These are phyloP conservation scores for Zymoseptoria tritici DNA, from an alignment of 2,329 filamentous ascomycete genomes.

Conservation along the genomic window DNA sequence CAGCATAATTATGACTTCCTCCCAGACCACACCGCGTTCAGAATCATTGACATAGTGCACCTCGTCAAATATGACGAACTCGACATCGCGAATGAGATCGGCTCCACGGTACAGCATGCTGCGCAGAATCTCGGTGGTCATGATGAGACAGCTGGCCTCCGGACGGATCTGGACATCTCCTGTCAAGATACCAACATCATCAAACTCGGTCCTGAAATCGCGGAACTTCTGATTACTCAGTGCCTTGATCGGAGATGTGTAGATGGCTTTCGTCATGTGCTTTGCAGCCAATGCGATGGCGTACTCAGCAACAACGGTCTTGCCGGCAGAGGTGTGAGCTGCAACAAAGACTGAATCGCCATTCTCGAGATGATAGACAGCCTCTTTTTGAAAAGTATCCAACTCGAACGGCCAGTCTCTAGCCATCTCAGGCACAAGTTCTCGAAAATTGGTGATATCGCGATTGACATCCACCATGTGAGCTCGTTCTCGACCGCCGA, in stretches of 20 bases:
- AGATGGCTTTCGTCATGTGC: slow-evolving; percentile 99
- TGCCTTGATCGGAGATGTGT: slow-evolving; percentile 97
- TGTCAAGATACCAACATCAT: slow-evolving; percentile 93
- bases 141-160: slow-evolving; percentile 95
- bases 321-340: slow-evolving; percentile 93
- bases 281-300: slow-evolving; percentile 93
- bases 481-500: slow-evolving; percentile 82
- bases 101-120: slow-evolving; percentile 98
- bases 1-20: slow-evolving; percentile 99
- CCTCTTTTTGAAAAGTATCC: slow-evolving; percentile 97
- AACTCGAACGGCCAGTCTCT: slow-evolving; percentile 94
- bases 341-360: slow-evolving; percentile 97
- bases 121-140: slow-evolving; percentile 96
- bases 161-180: slow-evolving; percentile 97
- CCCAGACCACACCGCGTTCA: slow-evolving; percentile 95
- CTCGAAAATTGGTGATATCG: slow-evolving; percentile 86
- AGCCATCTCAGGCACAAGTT: slow-evolving; percentile 93
- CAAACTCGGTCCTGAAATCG: slow-evolving; percentile 83
- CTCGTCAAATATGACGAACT: slow-evolving; percentile 98
- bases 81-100: slow-evolving; percentile 91
- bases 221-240: slow-evolving; percentile 98
- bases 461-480: slow-evolving; percentile 96
- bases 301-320: slow-evolving; percentile 97
- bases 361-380: slow-evolving; percentile 91
- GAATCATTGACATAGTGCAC: slow-evolving; percentile 98